Evolutionary conservation across 176 grass and related monocot genomes (phyloP).

Genomic region (Musa beccarii): DNA sequence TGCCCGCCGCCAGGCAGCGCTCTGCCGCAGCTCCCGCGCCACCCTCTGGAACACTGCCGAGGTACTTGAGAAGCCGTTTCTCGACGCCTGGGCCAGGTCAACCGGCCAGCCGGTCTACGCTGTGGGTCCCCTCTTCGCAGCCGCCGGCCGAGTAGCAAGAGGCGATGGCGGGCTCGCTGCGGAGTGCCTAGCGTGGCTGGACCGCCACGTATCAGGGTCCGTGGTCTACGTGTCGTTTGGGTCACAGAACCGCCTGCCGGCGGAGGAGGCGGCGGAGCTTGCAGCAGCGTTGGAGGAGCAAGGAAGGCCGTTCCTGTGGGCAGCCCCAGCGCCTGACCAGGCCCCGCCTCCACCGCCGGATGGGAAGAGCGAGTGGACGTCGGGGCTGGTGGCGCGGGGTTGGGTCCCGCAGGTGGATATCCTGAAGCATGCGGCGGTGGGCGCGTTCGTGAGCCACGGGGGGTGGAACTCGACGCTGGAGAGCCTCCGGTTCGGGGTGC

Average conservation of each 20-base stretch:
- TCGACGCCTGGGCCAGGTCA: not conserved
- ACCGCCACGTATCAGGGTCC: conserved; percentile 7
- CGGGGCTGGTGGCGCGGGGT: conserved; percentile 9
- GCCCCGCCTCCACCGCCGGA: not conserved
- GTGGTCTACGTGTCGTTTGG: conserved; percentile 39
- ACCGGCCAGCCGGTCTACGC: conserved; percentile 6
- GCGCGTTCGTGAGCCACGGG: conserved; percentile 36
- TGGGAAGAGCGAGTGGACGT: not conserved
- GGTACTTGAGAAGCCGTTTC: not conserved
- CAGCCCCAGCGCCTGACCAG: not conserved
- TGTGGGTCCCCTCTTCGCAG: conserved; percentile 4
- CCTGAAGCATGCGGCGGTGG: conserved; percentile 14
- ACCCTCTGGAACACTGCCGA: conserved; percentile 1
- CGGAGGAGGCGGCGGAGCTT: conserved; percentile 14
- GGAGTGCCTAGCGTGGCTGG: conserved; percentile 19
- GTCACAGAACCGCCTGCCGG: conserved; percentile 17
- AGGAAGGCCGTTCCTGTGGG: conserved; percentile 28
- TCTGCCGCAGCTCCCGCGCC: not conserved
- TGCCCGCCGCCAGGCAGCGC: not conserved
- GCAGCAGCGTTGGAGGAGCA: conserved; percentile 13
- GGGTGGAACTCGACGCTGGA: conserved; percentile 41
- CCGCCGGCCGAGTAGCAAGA: not conserved
- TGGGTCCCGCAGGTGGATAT: conserved; percentile 38
- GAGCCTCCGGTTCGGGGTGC: conserved; percentile 20
- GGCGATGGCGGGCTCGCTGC: not conserved